Evolutionary conservation across 257 asterid species (phyloP).

Genomic region (Pogostemon cablin): DNA sequence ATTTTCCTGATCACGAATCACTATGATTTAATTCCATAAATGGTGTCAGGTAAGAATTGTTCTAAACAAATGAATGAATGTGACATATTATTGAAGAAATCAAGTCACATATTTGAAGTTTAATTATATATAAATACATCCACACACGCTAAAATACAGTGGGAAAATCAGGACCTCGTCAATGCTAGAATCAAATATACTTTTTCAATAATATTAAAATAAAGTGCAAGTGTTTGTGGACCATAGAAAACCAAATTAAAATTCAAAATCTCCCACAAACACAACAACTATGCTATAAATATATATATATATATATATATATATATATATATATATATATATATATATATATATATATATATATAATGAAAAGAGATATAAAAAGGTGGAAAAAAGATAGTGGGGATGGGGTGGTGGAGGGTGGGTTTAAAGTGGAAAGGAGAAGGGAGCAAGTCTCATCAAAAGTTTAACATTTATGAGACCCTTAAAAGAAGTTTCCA

Average conservation of each 20-base stretch:
- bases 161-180: slow-evolving; percentile 31
- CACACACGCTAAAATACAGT: background rate
- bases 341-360: no score
- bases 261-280: background rate
- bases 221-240: slow-evolving; percentile 18
- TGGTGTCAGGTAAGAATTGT: no score
- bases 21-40: no score
- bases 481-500: slow-evolving; percentile 86
- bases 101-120: no score
- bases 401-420: slow-evolving; percentile 28
- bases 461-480: slow-evolving; percentile 50
- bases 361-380: slow-evolving; percentile 30
- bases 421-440: slow-evolving; percentile 41
- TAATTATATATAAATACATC: background rate
- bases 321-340: background rate
- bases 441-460: slow-evolving; percentile 50
- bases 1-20: no score
- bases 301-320: background rate
- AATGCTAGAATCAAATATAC: slow-evolving; percentile 24
- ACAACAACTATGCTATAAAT: slow-evolving; percentile 9
- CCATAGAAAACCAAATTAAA: slow-evolving; percentile 20
- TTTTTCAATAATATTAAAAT: background rate
- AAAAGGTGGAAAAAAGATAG: slow-evolving; percentile 39
- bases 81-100: no score
- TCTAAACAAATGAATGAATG: no score